phyloP scores from a whole-genome alignment of 2,329 filamentous ascomycete species.

The Talaromyces verruculosus region DNA sequence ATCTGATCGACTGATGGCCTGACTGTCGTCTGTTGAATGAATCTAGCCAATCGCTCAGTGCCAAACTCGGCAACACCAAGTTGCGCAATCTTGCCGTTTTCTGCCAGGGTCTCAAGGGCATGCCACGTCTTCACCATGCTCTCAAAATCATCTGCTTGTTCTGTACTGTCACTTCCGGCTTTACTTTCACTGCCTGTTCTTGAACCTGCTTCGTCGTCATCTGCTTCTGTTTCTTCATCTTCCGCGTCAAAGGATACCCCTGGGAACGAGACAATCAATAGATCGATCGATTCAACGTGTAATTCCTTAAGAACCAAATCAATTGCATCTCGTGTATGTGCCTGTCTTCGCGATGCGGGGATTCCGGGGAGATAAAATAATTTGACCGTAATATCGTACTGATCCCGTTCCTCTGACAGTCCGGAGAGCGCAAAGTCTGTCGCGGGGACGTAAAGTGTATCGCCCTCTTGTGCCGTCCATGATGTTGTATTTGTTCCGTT shows the following conservation, averaged over 20 bases:
- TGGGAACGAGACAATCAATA: conserved; percentile 90
- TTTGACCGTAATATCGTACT: conserved; percentile 95
- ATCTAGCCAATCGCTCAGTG: conserved; percentile 73
- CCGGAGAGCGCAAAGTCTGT: conserved; percentile 70
- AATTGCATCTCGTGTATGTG: conserved; percentile 75
- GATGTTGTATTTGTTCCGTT: conserved; percentile 26
- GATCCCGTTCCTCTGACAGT: conserved; percentile 73
- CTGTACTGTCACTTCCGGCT: conserved; percentile 41
- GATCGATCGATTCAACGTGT: conserved; percentile 71
- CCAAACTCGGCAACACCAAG: conserved; percentile 92
- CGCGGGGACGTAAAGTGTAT: conserved; percentile 71
- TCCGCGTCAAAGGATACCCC: conserved; percentile 91
- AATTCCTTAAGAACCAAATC: conserved; percentile 78
- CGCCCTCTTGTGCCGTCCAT: conserved; percentile 68
- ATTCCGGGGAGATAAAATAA: conserved; percentile 84
- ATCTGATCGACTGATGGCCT: conserved; percentile 89
- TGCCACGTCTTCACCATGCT: conserved; percentile 67
- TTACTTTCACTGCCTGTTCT: conserved; percentile 66
- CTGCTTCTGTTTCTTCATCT: conserved; percentile 69
- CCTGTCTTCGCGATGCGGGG: conserved; percentile 62
- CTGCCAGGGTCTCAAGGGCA: conserved; percentile 70
- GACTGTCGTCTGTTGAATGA: conserved; percentile 69
- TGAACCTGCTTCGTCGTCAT: conserved; percentile 35
- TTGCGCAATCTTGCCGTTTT: conserved; percentile 67
- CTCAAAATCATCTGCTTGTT: conserved; percentile 55